Evolutionary conservation across 257 asterid genomes (phyloP).

Genomic region (Ajuga chamaepitys): DNA sequence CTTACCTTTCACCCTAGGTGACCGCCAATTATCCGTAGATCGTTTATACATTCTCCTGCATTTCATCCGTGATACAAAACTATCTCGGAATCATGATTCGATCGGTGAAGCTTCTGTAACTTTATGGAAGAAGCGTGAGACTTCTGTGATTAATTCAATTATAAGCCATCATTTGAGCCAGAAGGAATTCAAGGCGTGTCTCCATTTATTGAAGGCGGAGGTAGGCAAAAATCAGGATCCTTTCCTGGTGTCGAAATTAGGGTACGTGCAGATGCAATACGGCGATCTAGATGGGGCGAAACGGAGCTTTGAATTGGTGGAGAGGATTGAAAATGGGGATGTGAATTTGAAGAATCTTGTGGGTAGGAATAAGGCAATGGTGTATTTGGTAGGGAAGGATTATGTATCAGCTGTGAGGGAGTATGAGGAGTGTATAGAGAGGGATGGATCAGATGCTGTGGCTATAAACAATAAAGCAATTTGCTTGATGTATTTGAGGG

Average conservation of each 20-base stretch:
- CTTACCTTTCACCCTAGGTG: constrained; percentile 65
- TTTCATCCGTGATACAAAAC: constrained; percentile 41
- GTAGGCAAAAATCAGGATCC: constrained; percentile 46
- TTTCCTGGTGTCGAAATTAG: constrained; percentile 56
- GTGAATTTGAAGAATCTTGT: constrained; percentile 63
- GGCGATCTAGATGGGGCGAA: constrained; percentile 90
- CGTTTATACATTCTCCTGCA: constrained; percentile 65
- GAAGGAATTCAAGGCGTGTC: constrained; percentile 71
- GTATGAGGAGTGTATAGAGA: constrained; percentile 79
- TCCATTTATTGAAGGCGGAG: constrained; percentile 50
- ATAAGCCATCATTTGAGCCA: constrained; percentile 72
- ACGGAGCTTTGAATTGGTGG: constrained; percentile 48
- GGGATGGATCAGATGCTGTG: constrained; percentile 72
- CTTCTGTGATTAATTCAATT: constrained; percentile 57
- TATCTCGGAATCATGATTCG: constrained; percentile 6
- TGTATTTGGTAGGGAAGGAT: constrained; percentile 83
- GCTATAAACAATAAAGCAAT: constrained; percentile 91
- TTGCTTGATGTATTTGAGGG: constrained; percentile 97
- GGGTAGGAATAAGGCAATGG: constrained; percentile 79
- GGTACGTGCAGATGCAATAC: constrained; percentile 87
- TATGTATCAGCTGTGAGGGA: constrained; percentile 89
- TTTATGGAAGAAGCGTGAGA: constrained; percentile 68
- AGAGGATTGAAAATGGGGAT: constrained; percentile 26
- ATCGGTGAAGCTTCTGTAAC: constrained; percentile 22
- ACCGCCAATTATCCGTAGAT: constrained; percentile 68